Conservation (phyloP, 202 grass and related monocot species). For the Musa balbisiana region DNA sequence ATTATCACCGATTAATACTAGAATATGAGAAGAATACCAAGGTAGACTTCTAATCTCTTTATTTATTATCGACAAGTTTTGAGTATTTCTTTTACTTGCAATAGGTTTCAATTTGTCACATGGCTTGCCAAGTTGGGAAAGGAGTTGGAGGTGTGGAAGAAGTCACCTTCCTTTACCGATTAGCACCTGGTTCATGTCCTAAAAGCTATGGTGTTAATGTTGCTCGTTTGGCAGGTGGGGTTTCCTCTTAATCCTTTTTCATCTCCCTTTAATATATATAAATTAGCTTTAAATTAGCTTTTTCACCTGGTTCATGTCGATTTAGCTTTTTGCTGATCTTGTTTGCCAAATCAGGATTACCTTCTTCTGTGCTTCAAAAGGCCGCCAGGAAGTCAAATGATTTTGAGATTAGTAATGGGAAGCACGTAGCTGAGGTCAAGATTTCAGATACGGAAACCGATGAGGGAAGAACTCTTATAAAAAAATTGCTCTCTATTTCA, state of each 20-base stretch:
- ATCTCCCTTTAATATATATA: not conserved
- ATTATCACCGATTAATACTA: slow-evolving; percentile 78
- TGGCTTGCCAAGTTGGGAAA: slow-evolving; percentile 68
- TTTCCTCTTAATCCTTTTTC: slow-evolving; percentile 16
- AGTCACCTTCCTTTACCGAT: slow-evolving; percentile 79
- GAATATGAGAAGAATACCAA: slow-evolving; percentile 60
- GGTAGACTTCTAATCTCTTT: slow-evolving; percentile 35
- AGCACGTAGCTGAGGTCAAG: not conserved
- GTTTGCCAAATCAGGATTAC: not conserved
- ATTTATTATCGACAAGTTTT: not conserved
- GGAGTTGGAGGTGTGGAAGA: slow-evolving; percentile 66
- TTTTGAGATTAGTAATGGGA: slow-evolving; percentile 2
- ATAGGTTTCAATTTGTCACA: slow-evolving; percentile 76
- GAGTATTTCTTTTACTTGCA: slow-evolving; percentile 1
- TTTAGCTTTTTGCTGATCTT: not conserved
- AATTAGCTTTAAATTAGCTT: too few species aligned
- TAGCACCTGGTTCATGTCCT: slow-evolving; percentile 75
- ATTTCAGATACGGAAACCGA: not conserved
- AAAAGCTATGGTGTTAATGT: slow-evolving; percentile 99
- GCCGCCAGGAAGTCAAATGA: not conserved
- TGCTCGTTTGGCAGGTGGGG: slow-evolving; percentile 73
- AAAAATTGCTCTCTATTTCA: not conserved
- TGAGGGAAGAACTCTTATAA: not conserved
- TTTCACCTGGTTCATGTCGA: too few species aligned
- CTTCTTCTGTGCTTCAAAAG: slow-evolving; percentile 12